Percentiles rank a stretch among this genome's conserved stretches.
Conservation (phyloP, 2,329 filamentous ascomycete species). For the Zymoseptoria crescenta region DNA sequence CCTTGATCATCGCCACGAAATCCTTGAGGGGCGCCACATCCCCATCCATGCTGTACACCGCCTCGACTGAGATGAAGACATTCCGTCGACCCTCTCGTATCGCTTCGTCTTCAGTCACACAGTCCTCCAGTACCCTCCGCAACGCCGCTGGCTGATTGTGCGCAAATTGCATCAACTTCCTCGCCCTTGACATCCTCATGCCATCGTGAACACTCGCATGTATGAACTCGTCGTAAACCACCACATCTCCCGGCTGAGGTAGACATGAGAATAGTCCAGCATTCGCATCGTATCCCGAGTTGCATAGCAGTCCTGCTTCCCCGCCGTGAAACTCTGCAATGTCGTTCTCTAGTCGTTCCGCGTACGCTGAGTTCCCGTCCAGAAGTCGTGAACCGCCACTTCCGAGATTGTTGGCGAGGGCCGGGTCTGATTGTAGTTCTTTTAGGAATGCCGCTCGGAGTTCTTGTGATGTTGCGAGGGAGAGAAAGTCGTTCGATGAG, state of each 20-base stretch:
- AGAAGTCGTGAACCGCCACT: conserved; percentile 55
- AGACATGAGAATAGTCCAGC: conserved; percentile 41
- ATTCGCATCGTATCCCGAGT: conserved; percentile 48
- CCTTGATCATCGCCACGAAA: conserved; percentile 52
- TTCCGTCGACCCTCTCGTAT: conserved; percentile 38
- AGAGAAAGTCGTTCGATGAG: conserved; percentile 60
- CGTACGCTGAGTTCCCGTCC: conserved; percentile 56
- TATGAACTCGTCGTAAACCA: conserved; percentile 68
- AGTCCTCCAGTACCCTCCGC: conserved; percentile 23
- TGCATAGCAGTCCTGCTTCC: conserved; percentile 51
- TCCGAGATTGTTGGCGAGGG: conserved; percentile 34
- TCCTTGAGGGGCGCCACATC: conserved; percentile 58
- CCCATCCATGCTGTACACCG: conserved; percentile 77
- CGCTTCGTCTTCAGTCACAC: conserved; percentile 23
- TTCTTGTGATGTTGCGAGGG: conserved; percentile 42
- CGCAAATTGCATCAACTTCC: conserved; percentile 42
- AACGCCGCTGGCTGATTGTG: conserved; percentile 48
- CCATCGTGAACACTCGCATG: conserved; percentile 75
- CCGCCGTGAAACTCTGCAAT: conserved; percentile 56
- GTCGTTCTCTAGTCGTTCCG: conserved; percentile 49
- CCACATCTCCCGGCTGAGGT: conserved; percentile 40
- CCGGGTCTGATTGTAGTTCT: conserved; percentile 34
- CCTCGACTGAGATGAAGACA: conserved; percentile 63
- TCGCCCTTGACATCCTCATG: conserved; percentile 57
- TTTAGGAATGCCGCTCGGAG: conserved; percentile 44